Evolutionary conservation across 495 filamentous ascomycete species (phyloP).

Genomic region (Penicillium atrosanguineum): DNA sequence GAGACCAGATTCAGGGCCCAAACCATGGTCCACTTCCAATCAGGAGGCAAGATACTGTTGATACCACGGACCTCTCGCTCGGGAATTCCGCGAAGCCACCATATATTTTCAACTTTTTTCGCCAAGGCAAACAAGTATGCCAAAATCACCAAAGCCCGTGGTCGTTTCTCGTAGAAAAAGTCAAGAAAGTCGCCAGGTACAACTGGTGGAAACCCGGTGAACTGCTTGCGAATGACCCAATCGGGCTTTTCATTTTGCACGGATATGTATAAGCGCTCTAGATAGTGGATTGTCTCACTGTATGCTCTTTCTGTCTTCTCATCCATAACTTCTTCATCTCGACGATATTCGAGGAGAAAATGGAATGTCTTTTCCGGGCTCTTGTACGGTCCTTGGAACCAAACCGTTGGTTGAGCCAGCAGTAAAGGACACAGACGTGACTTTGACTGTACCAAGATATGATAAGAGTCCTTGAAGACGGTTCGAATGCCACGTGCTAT

Average conservation of each 20-base stretch:
- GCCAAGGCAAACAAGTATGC: constrained; percentile 40
- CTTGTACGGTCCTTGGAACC: constrained; percentile 4
- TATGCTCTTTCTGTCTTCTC: constrained; percentile 31
- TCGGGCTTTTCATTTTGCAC: constrained; percentile 20
- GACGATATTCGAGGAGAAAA: constrained; percentile 15
- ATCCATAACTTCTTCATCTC: constrained; percentile 16
- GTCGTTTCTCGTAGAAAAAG: constrained; percentile 28
- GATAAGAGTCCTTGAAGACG: constrained; percentile 10
- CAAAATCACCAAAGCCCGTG: constrained; percentile 33
- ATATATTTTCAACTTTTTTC: constrained; percentile 26
- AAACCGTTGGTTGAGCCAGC: constrained; percentile 11
- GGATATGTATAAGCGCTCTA: constrained; percentile 31
- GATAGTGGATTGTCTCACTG: constrained; percentile 26
- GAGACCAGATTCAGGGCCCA: constrained; percentile 32
- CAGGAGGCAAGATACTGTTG: constrained; percentile 26
- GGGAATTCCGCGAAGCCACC: constrained; percentile 43
- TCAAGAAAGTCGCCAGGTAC: constrained; percentile 30
- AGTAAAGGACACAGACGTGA: constrained; percentile 17
- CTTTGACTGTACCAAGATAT: constrained; percentile 7
- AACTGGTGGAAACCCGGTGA: constrained; percentile 37
- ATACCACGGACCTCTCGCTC: constrained; percentile 39
- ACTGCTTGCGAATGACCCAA: constrained; percentile 25
- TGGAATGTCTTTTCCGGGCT: constrained; percentile 13
- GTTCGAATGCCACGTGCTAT: constrained; percentile 21
- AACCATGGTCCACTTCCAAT: constrained; percentile 37